Conservation (phyloP, 768 basidiomycete genomes). For the Suillus discolor region DNA sequence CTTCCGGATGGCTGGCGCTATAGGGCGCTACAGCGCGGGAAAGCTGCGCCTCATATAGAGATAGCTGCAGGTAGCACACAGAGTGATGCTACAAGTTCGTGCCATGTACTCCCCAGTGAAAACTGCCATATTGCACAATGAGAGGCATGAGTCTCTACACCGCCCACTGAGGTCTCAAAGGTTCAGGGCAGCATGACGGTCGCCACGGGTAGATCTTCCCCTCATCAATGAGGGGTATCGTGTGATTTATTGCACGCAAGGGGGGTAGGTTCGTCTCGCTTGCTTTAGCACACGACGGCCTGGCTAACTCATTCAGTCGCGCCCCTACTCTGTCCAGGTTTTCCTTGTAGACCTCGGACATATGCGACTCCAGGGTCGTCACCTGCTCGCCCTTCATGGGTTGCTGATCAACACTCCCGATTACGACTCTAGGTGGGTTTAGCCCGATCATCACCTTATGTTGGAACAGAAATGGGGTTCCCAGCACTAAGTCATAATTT, state of each 20-base stretch:
- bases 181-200: too few species aligned
- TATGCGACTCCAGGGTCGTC: accelerated
- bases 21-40: too few species aligned
- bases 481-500: neutral
- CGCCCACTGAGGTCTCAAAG: too few species aligned
- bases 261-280: neutral
- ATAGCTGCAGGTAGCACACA: too few species aligned
- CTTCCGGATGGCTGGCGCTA: too few species aligned
- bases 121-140: too few species aligned
- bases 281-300: accelerated
- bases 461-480: neutral
- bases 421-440: neutral
- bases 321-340: accelerated
- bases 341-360: neutral
- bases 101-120: too few species aligned
- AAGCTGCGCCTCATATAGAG: too few species aligned
- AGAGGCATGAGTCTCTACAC: too few species aligned
- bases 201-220: too few species aligned
- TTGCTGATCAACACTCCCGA: accelerated
- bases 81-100: too few species aligned
- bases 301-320: accelerated
- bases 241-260: accelerated
- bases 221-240: too few species aligned
- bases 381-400: neutral
- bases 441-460: accelerated